phyloP scores from a whole-genome alignment of 2,329 filamentous ascomycete genomes.

The Calonectria hawksworthii region DNA sequence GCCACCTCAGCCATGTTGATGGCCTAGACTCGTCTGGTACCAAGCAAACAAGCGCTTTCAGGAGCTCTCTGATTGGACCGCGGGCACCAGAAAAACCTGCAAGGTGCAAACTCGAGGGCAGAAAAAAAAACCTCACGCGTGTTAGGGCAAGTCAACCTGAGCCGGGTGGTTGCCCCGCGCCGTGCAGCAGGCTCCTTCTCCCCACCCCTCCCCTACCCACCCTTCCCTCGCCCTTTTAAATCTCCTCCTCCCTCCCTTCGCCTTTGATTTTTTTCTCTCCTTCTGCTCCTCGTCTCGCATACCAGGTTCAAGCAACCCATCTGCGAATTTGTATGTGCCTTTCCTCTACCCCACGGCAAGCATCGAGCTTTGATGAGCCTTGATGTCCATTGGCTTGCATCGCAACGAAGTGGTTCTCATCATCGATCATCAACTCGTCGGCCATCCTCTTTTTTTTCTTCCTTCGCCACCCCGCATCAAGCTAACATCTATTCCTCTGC shows the following conservation, averaged over 20 bases:
- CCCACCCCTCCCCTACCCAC: slow-evolving; percentile 46
- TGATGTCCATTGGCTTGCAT: slow-evolving; percentile 22
- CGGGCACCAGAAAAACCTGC: slow-evolving; percentile 30
- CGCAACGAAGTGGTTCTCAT: slow-evolving; percentile 20
- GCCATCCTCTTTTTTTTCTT: slow-evolving; percentile 3
- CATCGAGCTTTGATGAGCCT: background rate
- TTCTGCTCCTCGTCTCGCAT: slow-evolving; percentile 60
- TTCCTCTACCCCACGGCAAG: slow-evolving; percentile 17
- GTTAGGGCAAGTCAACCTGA: slow-evolving; percentile 52
- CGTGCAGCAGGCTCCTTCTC: slow-evolving; percentile 43
- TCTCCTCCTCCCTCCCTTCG: slow-evolving; percentile 54
- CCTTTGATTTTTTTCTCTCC: slow-evolving; percentile 52
- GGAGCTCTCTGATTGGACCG: slow-evolving; percentile 35
- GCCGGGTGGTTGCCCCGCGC: slow-evolving; percentile 53
- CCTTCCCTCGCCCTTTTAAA: slow-evolving; percentile 54
- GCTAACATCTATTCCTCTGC: slow-evolving; percentile 34
- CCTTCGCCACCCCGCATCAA: background rate
- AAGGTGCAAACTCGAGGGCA: slow-evolving; percentile 25
- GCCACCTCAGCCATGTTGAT: slow-evolving; percentile 29
- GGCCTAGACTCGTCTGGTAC: slow-evolving; percentile 30
- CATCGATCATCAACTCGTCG: slow-evolving; percentile 9
- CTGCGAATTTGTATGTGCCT: slow-evolving; percentile 56
- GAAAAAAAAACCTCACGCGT: slow-evolving; percentile 48
- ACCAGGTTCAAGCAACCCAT: slow-evolving; percentile 61
- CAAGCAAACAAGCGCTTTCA: slow-evolving; percentile 14